Conservation (phyloP, 108 stramenopile species). For the Fistulifera solaris region DNA sequence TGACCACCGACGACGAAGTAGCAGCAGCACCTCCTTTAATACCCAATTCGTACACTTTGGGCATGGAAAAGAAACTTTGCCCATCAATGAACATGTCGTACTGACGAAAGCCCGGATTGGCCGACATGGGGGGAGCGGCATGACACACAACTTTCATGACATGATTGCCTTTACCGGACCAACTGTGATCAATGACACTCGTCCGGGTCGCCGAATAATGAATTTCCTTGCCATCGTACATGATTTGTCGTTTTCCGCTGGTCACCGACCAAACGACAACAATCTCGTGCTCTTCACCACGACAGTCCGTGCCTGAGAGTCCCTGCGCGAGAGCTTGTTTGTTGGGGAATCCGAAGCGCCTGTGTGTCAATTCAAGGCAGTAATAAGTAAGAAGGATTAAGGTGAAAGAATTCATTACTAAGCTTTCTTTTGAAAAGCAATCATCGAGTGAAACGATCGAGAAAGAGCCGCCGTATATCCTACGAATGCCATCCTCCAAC, state of each 20-base stretch:
- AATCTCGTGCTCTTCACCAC: slow-evolving; percentile 89
- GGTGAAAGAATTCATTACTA: too few relatives aligned
- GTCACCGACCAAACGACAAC: slow-evolving; percentile 82
- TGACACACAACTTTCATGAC: slow-evolving; percentile 83
- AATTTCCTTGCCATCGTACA: slow-evolving; percentile 75
- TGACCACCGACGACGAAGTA: neutral
- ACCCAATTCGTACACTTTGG: slow-evolving; percentile 80
- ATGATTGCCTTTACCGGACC: slow-evolving; percentile 84
- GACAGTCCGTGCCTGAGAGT: slow-evolving; percentile 75
- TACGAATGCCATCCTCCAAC: too few relatives aligned
- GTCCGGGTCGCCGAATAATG: slow-evolving; percentile 32
- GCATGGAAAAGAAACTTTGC: slow-evolving; percentile 75
- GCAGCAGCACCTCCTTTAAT: slow-evolving; percentile 19
- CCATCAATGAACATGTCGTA: slow-evolving; percentile 90
- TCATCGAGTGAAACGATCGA: neutral
- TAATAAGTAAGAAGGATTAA: neutral
- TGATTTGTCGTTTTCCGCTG: slow-evolving; percentile 67
- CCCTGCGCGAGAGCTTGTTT: slow-evolving; percentile 70
- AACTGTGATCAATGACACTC: slow-evolving; percentile 72
- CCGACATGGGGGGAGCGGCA: slow-evolving; percentile 68
- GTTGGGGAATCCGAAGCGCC: slow-evolving; percentile 89
- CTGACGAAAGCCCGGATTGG: slow-evolving; percentile 76
- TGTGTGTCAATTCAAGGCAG: slow-evolving; percentile 12
- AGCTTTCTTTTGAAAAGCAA: neutral
- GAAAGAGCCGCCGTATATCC: neutral